phyloP scores from a whole-genome alignment of 257 asterid species.

The Nicotiana noctiflora region DNA sequence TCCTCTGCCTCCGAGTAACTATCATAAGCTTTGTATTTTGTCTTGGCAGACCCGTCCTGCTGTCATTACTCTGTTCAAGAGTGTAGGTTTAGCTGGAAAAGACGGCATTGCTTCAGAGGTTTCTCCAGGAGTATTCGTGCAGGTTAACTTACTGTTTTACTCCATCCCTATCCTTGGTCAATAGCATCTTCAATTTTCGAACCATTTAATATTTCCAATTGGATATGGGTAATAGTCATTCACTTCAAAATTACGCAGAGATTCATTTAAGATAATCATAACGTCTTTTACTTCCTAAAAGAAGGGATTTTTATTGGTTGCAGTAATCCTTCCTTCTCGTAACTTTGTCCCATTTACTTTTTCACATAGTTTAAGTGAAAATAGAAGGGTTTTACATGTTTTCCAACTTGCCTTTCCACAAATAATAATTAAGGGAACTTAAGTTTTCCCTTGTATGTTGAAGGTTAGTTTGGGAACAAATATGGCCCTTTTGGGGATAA shows the following conservation, averaged over 20 bases:
- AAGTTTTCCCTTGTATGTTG: background rate
- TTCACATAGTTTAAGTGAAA: background rate
- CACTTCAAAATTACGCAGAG: background rate
- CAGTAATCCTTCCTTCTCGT: background rate
- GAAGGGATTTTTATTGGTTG: background rate
- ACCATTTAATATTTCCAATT: conserved; percentile 7
- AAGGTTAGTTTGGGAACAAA: background rate
- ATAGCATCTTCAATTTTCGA: background rate
- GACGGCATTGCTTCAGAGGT: conserved; percentile 71
- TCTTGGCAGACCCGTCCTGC: conserved; percentile 78
- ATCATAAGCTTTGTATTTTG: conserved; percentile 12
- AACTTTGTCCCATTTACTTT: background rate
- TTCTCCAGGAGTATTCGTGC: conserved; percentile 90
- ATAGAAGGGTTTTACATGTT: background rate
- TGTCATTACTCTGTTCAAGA: conserved; percentile 53
- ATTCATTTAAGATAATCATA: background rate
- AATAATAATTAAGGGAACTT: background rate
- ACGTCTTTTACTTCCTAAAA: background rate
- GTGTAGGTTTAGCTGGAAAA: conserved; percentile 71
- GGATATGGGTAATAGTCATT: background rate
- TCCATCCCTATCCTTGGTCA: background rate
- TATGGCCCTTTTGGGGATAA: background rate
- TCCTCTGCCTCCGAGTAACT: background rate
- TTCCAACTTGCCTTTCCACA: background rate
- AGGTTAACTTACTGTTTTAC: conserved; percentile 35